Conservation (phyloP, 2,329 filamentous ascomycete genomes). For the Fusarium pilosicola region DNA sequence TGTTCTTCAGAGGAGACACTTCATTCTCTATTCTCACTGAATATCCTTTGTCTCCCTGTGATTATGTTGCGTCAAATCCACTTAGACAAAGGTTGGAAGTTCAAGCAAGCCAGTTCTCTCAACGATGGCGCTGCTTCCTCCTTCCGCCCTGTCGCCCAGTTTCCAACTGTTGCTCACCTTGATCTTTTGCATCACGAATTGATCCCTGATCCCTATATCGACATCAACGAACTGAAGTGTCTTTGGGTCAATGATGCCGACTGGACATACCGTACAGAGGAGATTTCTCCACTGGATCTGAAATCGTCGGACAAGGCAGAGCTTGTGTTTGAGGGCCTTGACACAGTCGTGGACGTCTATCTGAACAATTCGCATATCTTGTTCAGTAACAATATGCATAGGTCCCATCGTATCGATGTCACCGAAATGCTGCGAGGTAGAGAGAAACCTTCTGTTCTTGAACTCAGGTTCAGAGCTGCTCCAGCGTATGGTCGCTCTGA, state of each 20-base stretch:
- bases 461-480: background rate
- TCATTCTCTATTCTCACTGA: fast-evolving
- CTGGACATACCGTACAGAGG: background rate
- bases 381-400: slow-evolving; percentile 5
- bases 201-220: background rate
- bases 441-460: background rate
- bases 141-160: background rate
- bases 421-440: fast-evolving
- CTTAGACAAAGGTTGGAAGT: background rate
- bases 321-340: background rate
- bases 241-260: slow-evolving; percentile 9
- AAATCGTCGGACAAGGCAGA: background rate
- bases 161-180: slow-evolving; percentile 2
- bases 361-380: background rate
- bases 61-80: background rate
- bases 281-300: background rate
- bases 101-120: background rate
- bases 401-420: background rate
- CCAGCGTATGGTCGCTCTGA: slow-evolving; percentile 1
- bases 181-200: background rate
- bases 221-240: slow-evolving; percentile 3
- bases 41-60: fast-evolving
- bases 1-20: background rate
- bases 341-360: background rate
- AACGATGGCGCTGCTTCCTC: background rate